phyloP scores from a whole-genome alignment of 1,139 yeast species.

The Candida sanyaensis region DNA sequence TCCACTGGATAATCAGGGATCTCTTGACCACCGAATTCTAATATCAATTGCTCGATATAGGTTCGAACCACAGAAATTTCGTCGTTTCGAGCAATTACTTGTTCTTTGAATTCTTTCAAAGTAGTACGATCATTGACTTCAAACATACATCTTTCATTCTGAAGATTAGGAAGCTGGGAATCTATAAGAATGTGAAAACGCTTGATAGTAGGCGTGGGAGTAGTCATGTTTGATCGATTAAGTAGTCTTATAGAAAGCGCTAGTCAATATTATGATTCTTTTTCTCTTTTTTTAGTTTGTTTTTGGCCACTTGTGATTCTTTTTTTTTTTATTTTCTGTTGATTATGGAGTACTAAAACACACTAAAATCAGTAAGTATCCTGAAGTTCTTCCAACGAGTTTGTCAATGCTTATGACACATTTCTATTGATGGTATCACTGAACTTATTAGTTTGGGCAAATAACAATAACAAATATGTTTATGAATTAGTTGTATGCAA shows the following conservation, averaged over 20 bases:
- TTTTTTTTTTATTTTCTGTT: too few species aligned
- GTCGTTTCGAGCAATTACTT: slow-evolving; percentile 26
- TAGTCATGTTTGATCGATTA: background rate
- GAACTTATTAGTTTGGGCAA: too few species aligned
- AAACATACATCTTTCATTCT: slow-evolving; percentile 23
- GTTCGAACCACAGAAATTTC: slow-evolving; percentile 27
- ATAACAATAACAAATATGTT: too few species aligned
- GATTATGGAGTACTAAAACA: too few species aligned
- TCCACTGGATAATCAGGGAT: slow-evolving; percentile 11
- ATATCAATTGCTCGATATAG: slow-evolving; percentile 28
- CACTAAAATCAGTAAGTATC: too few species aligned
- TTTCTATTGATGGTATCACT: too few species aligned
- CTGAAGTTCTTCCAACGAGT: too few species aligned
- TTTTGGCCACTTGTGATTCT: too few species aligned
- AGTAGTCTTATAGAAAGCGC: too few species aligned
- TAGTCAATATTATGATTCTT: background rate
- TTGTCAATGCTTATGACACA: too few species aligned
- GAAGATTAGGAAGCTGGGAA: slow-evolving; percentile 22
- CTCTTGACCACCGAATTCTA: slow-evolving; percentile 16
- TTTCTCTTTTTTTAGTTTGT: too few species aligned
- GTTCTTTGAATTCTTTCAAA: slow-evolving; percentile 23
- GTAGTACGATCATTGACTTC: slow-evolving; percentile 25
- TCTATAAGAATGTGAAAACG: slow-evolving; percentile 14
- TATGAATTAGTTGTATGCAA: too few species aligned
- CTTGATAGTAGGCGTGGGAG: background rate